Conservation (phyloP, 148 eudicot genomes). For the Chenopodium berlandieri region DNA sequence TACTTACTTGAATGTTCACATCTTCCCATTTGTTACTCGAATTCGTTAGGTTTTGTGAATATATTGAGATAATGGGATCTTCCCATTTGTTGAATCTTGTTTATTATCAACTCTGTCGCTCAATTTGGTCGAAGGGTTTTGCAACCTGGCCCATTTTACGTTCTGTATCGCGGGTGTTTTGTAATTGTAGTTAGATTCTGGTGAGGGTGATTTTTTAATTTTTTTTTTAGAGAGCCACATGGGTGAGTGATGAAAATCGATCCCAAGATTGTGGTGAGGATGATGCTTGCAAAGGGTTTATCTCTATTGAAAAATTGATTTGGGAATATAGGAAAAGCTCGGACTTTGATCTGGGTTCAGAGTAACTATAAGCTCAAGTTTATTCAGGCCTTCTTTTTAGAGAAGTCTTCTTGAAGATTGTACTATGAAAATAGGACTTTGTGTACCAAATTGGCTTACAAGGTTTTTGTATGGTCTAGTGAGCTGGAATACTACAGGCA, state of each 20-base stretch:
- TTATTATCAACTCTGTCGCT: slow-evolving; percentile 53
- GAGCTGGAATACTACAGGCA: slow-evolving; percentile 60
- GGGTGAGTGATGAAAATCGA: too few species aligned
- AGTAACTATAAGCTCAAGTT: slow-evolving; percentile 34
- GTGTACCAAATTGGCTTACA: slow-evolving; percentile 77
- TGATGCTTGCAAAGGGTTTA: slow-evolving; percentile 29
- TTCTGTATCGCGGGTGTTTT: slow-evolving; percentile 37
- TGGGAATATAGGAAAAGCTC: slow-evolving; percentile 39
- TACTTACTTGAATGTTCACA: slow-evolving; percentile 18
- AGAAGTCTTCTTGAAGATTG: slow-evolving; percentile 63
- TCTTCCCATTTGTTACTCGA: slow-evolving; percentile 21
- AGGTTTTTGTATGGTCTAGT: slow-evolving; percentile 79
- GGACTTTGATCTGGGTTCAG: slow-evolving; percentile 21
- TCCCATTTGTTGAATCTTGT: slow-evolving; percentile 16
- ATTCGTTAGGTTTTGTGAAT: slow-evolving; percentile 5
- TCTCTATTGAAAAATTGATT: slow-evolving; percentile 46
- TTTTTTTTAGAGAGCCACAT: too few species aligned
- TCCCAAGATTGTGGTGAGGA: too few species aligned
- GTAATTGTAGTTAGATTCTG: slow-evolving; percentile 33
- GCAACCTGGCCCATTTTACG: slow-evolving; percentile 24
- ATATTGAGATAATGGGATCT: slow-evolving; percentile 35
- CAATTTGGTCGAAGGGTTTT: slow-evolving; percentile 39
- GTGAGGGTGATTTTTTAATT: slow-evolving; percentile 10
- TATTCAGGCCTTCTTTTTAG: slow-evolving; percentile 64
- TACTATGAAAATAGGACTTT: slow-evolving; percentile 41